Evolutionary conservation across 257 asterid species (phyloP).

Genomic region (Capsicum chinense): DNA sequence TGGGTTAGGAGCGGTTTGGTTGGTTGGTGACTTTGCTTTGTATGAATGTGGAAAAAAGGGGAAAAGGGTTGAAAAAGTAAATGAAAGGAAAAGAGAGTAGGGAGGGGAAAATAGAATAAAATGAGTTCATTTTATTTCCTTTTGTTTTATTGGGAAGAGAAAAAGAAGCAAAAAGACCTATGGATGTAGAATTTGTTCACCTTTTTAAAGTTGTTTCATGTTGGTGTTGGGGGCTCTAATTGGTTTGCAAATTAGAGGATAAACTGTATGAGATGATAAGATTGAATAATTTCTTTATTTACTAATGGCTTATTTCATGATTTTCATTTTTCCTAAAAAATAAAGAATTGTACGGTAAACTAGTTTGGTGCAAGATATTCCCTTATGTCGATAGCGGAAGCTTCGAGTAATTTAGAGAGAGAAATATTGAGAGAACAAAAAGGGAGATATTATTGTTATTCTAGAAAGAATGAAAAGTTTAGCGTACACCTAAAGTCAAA

Average conservation of each 20-base stretch:
- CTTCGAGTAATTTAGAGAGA: too few species aligned
- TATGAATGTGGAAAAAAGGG: constrained; percentile 22
- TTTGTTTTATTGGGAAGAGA: constrained; percentile 26
- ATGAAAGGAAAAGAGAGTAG: not conserved
- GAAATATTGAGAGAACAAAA: too few species aligned
- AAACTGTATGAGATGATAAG: not conserved
- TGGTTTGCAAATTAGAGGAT: not conserved
- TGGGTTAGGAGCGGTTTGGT: constrained; percentile 1
- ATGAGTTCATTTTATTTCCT: constrained; percentile 26
- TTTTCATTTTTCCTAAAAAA: not conserved
- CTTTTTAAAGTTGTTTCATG: constrained; percentile 14
- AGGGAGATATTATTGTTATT: too few species aligned
- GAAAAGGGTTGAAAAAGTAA: not conserved
- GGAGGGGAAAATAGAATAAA: constrained; percentile 32
- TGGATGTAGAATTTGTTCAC: not conserved
- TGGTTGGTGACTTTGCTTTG: constrained; percentile 29
- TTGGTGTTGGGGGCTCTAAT: constrained; percentile 4
- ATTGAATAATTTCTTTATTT: not conserved
- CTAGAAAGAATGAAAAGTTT: too few species aligned
- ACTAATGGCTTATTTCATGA: not conserved
- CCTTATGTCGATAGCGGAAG: too few species aligned
- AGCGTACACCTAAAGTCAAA: too few species aligned
- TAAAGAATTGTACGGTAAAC: not conserved
- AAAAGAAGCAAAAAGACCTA: not conserved
- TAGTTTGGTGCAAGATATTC: not conserved